Conservation (phyloP, 371 early-diverging fungal genomes). For the Mucor circinelloides region DNA sequence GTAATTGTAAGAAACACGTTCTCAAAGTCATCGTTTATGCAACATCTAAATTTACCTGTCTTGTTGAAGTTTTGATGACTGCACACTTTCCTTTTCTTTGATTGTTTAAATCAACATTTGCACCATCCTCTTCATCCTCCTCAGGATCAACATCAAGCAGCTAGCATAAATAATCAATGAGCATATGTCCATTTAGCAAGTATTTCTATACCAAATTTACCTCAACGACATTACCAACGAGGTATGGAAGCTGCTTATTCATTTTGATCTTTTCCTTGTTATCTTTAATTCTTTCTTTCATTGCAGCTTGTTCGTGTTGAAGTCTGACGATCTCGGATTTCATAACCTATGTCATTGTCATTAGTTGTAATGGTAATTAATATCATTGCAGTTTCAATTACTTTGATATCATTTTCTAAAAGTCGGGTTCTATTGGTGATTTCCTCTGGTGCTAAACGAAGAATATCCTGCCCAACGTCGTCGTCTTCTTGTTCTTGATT, state of each 20-base stretch:
- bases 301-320: conserved; percentile 85
- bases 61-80: conserved; percentile 96
- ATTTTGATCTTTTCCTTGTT: conserved; percentile 99
- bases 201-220: conserved; percentile 40
- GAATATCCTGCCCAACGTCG: conserved; percentile 90
- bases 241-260: conserved; percentile 98
- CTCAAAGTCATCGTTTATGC: neutral
- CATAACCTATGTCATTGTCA: conserved; percentile 66
- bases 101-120: conserved; percentile 91
- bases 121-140: conserved; percentile 91
- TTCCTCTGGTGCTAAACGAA: conserved; percentile 87
- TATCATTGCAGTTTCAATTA: conserved; percentile 27
- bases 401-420: conserved; percentile 97
- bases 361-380: neutral
- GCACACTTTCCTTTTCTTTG: conserved; percentile 97
- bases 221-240: conserved; percentile 99
- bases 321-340: conserved; percentile 88
- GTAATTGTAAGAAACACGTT: neutral
- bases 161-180: conserved; percentile 39
- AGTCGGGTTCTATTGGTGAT: conserved; percentile 90
- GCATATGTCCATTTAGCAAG: neutral
- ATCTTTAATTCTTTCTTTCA: conserved; percentile 96
- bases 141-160: conserved; percentile 90
- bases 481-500: conserved; percentile 56
- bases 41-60: conserved; percentile 71